These are phyloP conservation scores for Venturia nashicola DNA, from an alignment of 2,329 filamentous ascomycete species.

Conservation along the genomic window DNA sequence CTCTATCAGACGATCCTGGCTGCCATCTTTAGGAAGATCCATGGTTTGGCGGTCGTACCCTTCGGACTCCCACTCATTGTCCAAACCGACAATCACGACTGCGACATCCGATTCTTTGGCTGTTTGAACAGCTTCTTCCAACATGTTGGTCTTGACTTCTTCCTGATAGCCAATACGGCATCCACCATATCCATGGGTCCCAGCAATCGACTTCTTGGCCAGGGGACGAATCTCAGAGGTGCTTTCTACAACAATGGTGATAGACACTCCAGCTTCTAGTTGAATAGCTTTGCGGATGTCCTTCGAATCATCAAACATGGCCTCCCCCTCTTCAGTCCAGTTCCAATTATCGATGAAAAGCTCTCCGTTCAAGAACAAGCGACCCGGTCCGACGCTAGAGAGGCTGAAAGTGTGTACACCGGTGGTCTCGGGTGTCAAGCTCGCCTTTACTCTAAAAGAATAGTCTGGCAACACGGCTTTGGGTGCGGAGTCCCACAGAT, in stretches of 20 bases:
- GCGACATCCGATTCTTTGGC: slow-evolving; percentile 65
- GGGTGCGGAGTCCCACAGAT: slow-evolving; percentile 59
- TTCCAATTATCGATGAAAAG: slow-evolving; percentile 54
- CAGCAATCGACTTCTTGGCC: slow-evolving; percentile 44
- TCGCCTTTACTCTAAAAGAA: slow-evolving; percentile 51
- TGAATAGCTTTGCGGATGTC: slow-evolving; percentile 50
- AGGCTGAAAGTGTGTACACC: slow-evolving; percentile 56
- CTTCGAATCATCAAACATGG: slow-evolving; percentile 57
- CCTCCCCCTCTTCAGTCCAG: slow-evolving; percentile 57
- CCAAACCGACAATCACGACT: slow-evolving; percentile 65
- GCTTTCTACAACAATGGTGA: slow-evolving; percentile 52
- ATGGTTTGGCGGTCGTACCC: slow-evolving; percentile 52
- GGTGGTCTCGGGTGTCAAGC: slow-evolving; percentile 44
- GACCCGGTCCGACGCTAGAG: slow-evolving; percentile 54
- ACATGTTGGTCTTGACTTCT: slow-evolving; percentile 47
- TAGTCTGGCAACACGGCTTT: slow-evolving; percentile 48
- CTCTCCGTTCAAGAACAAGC: slow-evolving; percentile 46
- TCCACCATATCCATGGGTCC: slow-evolving; percentile 56
- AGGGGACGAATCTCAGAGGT: slow-evolving; percentile 53
- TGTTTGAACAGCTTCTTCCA: slow-evolving; percentile 47
- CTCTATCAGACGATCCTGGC: slow-evolving; percentile 51
- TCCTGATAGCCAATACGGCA: slow-evolving; percentile 62
- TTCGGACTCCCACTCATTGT: slow-evolving; percentile 66
- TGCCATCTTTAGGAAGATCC: slow-evolving; percentile 43
- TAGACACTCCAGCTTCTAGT: slow-evolving; percentile 45